Evolutionary conservation across 2,329 filamentous ascomycete species (phyloP).

Genomic region (Exophiala xenobiotica): DNA sequence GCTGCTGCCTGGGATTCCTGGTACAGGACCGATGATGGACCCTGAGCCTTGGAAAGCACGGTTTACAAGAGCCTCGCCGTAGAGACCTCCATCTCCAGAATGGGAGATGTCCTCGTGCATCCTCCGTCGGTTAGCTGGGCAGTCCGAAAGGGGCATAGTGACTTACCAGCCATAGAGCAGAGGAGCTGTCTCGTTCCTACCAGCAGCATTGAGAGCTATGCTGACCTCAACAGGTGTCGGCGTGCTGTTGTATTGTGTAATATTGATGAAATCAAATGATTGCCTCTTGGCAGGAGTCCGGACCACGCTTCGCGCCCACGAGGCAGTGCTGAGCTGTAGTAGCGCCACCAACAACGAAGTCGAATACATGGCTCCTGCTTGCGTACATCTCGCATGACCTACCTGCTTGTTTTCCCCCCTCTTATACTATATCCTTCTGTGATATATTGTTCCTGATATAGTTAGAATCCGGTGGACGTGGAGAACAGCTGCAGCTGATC

Average conservation of each 20-base stretch:
- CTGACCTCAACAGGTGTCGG: constrained; percentile 13
- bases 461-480: constrained; percentile 4
- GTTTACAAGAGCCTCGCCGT: constrained; percentile 38
- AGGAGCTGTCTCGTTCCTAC: constrained; percentile 21
- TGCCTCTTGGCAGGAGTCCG: constrained; percentile 7
- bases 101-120: constrained; percentile 27
- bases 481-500: neutral
- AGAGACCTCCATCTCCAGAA: constrained; percentile 35
- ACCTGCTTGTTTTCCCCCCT: neutral
- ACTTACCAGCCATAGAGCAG: constrained; percentile 28
- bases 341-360: neutral
- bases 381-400: neutral
- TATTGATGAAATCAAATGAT: constrained; percentile 18
- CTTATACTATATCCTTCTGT: neutral
- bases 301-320: constrained; percentile 1
- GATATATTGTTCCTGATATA: neutral
- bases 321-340: constrained; percentile 1
- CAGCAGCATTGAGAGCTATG: constrained; percentile 10
- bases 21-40: constrained; percentile 20
- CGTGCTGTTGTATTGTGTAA: constrained; percentile 8
- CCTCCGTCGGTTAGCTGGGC: neutral
- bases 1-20: constrained; percentile 29
- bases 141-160: neutral
- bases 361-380: neutral
- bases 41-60: constrained; percentile 38